Evolutionary conservation across 306 rosid species (phyloP), one percentile per base, ranked within the genome.

Genomic region (Glycyrrhiza uralensis): DNA sequence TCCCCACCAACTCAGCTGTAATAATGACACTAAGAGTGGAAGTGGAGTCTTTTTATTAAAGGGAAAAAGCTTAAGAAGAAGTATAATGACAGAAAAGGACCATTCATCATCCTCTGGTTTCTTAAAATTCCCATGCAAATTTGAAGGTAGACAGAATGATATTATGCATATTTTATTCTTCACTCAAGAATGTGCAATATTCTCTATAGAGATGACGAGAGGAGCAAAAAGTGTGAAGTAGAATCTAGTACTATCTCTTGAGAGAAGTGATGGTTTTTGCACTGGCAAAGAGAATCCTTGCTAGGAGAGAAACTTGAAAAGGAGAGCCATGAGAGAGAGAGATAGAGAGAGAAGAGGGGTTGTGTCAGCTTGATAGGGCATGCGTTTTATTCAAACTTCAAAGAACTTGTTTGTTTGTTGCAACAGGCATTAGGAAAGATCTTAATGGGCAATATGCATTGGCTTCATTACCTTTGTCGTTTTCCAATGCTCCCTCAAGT

Each of bases 211-310:
- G 67, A 50, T 66, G 72, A 72, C 38, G 85, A 74, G 77, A 71
- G 75, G 73, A 80, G 72, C 59, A 73, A 69, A 85, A 82, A 69
- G 89, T 72, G 70, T 64, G 83, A 64, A 71, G 80, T 42, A 86
- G 83, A 86, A 83, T 86, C 88, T 80, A 69, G 82, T 84, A 84
- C 88, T 77, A 85, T 87, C 83, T 81, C 90, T 87, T 81, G 90
- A 89, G 79, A 77, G 90, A 75, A 81, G 96, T 81, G 92, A 89
- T 75, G 84, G 87, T 82, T 64, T 84, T 80, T 72, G 77, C 58
- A 70, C 66, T 77, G 85, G 66, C 84, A 89, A 74, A 87, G 87
- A 82, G 96, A 86, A 86, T 89, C 85, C 87, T 39, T 86, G 91
- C 72, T 77, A 79, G 57, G 76, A 47, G 57, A 65, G 71, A 87